Evolutionary conservation across 306 rosid species (phyloP).

Genomic region (Boehmeria nivea): DNA sequence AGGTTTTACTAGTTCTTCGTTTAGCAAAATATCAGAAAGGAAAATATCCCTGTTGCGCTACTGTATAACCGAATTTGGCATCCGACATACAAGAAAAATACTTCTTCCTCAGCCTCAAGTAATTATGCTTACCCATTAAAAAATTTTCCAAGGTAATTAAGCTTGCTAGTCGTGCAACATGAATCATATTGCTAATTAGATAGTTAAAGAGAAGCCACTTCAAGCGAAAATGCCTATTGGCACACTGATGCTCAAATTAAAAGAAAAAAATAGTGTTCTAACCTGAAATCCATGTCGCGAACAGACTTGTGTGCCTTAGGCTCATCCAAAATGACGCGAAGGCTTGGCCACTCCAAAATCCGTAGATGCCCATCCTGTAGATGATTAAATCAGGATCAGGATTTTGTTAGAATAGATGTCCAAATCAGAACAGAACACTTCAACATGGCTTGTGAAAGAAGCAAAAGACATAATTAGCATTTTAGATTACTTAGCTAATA

Average conservation of each 20-base stretch:
- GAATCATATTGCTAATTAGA: background rate
- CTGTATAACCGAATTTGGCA: no score
- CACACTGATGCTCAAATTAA: no score
- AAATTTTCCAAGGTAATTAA: no score
- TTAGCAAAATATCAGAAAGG: no score
- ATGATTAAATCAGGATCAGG: slow-evolving; percentile 19
- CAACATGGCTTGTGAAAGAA: background rate
- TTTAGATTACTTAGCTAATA: no score
- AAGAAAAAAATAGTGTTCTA: slow-evolving; percentile 1
- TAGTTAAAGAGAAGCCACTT: background rate
- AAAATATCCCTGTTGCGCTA: no score
- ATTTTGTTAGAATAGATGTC: slow-evolving; percentile 20
- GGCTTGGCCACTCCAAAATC: slow-evolving; percentile 81
- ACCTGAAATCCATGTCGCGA: slow-evolving; percentile 91
- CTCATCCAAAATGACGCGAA: slow-evolving; percentile 68
- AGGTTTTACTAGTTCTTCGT: no score
- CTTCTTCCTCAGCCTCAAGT: no score
- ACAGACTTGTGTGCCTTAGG: slow-evolving; percentile 79
- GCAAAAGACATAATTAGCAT: slow-evolving; percentile 7
- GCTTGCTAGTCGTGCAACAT: background rate
- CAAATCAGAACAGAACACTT: background rate
- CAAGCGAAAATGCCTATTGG: background rate
- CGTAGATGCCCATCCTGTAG: slow-evolving; percentile 79
- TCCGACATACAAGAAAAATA: no score
- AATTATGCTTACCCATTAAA: no score